These are phyloP conservation scores for Eimeria sp. DNA, from an alignment of 169 alveolate species.

Conservation along the genomic window DNA sequence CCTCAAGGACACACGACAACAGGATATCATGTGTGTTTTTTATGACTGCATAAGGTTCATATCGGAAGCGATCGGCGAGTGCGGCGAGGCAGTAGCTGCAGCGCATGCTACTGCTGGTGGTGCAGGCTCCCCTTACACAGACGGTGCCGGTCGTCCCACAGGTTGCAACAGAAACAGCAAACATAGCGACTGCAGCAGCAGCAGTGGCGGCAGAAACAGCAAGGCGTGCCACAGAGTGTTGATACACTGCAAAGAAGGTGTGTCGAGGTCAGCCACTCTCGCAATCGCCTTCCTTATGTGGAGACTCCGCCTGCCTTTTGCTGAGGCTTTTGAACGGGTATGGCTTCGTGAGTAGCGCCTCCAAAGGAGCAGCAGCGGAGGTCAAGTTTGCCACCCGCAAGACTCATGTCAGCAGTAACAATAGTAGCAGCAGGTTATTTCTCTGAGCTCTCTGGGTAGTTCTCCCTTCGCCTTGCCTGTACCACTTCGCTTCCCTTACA, in stretches of 20 bases:
- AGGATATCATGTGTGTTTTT: constrained; percentile 59
- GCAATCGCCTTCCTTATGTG: constrained; percentile 81
- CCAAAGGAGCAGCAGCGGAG: neutral
- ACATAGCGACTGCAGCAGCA: neutral
- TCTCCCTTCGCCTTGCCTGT: neutral
- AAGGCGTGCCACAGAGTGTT: constrained; percentile 21
- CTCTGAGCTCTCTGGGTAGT: neutral
- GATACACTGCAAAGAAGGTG: constrained; percentile 82
- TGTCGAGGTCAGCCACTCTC: constrained; percentile 76
- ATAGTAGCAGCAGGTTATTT: neutral
- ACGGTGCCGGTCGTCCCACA: neutral
- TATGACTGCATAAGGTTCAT: constrained; percentile 65
- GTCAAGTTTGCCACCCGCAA: neutral
- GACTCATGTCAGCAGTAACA: neutral
- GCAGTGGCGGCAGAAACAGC: constrained; percentile 2
- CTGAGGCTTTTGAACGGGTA: constrained; percentile 69
- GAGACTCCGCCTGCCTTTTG: constrained; percentile 61
- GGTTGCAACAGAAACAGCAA: neutral
- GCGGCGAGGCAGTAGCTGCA: neutral
- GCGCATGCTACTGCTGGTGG: neutral
- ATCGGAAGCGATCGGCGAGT: constrained; percentile 45
- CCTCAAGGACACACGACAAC: constrained; percentile 70
- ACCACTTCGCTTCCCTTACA: neutral
- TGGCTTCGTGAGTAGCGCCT: constrained; percentile 13
- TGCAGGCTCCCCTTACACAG: neutral